Evolutionary conservation across 2,329 filamentous ascomycete species (phyloP).

Genomic region (Lasiodiplodia hormozganensis): DNA sequence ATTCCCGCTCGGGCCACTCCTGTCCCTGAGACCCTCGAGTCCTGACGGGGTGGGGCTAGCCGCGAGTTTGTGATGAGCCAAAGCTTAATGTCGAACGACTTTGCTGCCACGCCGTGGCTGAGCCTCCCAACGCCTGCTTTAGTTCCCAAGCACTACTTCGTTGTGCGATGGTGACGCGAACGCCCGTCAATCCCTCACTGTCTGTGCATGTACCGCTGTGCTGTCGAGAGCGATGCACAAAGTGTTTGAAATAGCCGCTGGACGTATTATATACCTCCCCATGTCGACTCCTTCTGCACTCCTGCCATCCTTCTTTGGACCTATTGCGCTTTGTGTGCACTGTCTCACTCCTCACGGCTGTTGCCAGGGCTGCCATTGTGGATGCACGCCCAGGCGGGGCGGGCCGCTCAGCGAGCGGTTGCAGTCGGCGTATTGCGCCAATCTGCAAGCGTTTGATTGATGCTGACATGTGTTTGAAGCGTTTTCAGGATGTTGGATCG

Average conservation of each 20-base stretch:
- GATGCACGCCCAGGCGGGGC: conserved; percentile 11
- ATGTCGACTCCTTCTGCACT: background rate
- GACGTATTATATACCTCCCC: background rate
- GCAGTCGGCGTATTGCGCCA: background rate
- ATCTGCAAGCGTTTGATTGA: background rate
- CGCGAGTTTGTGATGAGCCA: conserved; percentile 19
- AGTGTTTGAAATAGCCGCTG: conserved; percentile 16
- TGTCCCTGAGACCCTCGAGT: conserved; percentile 25
- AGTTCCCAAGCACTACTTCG: background rate
- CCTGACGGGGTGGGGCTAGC: conserved; percentile 22
- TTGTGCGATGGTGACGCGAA: conserved; percentile 19
- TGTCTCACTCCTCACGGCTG: background rate
- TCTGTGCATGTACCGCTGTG: background rate
- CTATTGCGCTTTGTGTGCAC: background rate
- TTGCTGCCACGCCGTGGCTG: conserved; percentile 24
- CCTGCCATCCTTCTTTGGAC: background rate
- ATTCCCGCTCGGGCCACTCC: conserved; percentile 10
- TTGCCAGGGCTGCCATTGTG: background rate
- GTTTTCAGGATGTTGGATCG: background rate
- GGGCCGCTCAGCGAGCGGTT: conserved; percentile 11
- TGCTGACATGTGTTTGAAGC: background rate
- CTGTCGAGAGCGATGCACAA: background rate
- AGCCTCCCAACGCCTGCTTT: conserved; percentile 17
- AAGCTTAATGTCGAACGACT: conserved; percentile 22
- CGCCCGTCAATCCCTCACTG: background rate